Base-by-base conservation (phyloP, 495 filamentous ascomycete species). In the Aspergillus ostianus region DNA sequence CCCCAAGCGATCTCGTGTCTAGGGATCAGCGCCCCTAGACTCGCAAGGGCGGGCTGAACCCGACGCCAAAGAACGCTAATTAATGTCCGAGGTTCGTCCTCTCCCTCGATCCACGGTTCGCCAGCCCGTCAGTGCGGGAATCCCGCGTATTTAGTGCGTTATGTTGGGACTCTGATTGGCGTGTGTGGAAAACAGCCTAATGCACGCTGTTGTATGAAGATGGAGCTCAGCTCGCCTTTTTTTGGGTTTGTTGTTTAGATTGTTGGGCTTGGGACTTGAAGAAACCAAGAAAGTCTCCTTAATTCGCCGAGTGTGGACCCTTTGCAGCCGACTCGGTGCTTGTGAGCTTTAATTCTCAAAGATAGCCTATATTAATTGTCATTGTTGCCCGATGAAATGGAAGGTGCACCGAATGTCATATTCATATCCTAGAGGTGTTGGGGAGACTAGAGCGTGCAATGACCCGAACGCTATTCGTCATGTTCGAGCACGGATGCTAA, bases 1-100 rank as follows among this genome's bases (percentile, higher is more conserved):
- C 46, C n/a, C 17, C 46, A 47, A 47, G 4, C 21, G 26, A 52
- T 52, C 50, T 21, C 23, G 27, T n/a, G 19, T 32, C 27, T 10
- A 12, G 21, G 49, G 27, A 27, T 27, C 20, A 12, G 23, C 50
- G 50, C 18, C 47, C 19, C 47, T 20, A 49, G 36, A 13, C 36
- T 49, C 21, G 23, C 23, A 26, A 52, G 21, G 50, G 50, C 50
- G 50, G 50, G 50, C 50, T 52, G 50, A 52, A 52, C 23, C 50
- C 19, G 23, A 52, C 50, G 23, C 50, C 15, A 52, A 52, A 26
- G 36, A 32, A n/a, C 8, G 18, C 47, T 49, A 49, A 49, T 26
- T 26, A 26, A 41, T 41, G 13, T 41, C 36, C 36, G 36, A 41
- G 36, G 10, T 41, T 10, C 36, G 15, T 41, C 29, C 29, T 32